Base-by-base conservation (phyloP, 176 grass and related monocot species). In the Calamus simplicifolius region DNA sequence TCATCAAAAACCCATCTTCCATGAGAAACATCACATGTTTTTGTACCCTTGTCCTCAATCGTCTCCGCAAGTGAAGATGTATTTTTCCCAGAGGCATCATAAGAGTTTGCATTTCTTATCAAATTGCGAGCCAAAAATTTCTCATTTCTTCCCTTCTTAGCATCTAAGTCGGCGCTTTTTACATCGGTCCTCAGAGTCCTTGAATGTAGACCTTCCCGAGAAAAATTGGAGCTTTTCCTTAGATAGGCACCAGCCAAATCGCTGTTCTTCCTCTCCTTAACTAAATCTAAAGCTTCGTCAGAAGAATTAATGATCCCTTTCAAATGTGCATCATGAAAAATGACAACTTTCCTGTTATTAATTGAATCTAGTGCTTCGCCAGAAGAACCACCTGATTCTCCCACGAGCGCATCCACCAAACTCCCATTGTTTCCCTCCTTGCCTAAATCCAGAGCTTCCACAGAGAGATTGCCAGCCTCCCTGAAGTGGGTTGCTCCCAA, bases 1-100 rank as follows among this genome's bases (percentile, higher is more conserved):
- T 97, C 66, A 60, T 97, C 84, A 19, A 87, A 88, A 69, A 97
- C 87, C 87, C 87, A 96, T 31, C 59, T 88, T n/a, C 92, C 92
- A 57, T 85, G 69, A 26, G 84, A 88, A 61, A 97, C 55, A 82
- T 91, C 65, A 62, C 92, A 91, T 29, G 28, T 35, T n/a, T 4
- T 48, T 50, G 57, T 28, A 29, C 49, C 52, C 50, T 80, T 31
- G 17, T 13, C 56, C 50, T 63, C 48, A 35, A 29, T 62, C 48
- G 25, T 75, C 1, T 75, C 67, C 30, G 27, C 52, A 62, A 58
- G 6, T n/a, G 29, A 57, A 51, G 50, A 21, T 55, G 53, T 58
- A 17, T 53, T 51, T 49, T 78, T 26, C 21, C 30, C 77, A 58
- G n/a, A n/a, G n/a, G n/a, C n/a, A n/a, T n/a, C n/a, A n/a, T n/a